Percentiles rank a stretch among this genome's conserved stretches.
phyloP scores from a whole-genome alignment of 352 stramenopile genomes.

The Plasmopara halstedii region DNA sequence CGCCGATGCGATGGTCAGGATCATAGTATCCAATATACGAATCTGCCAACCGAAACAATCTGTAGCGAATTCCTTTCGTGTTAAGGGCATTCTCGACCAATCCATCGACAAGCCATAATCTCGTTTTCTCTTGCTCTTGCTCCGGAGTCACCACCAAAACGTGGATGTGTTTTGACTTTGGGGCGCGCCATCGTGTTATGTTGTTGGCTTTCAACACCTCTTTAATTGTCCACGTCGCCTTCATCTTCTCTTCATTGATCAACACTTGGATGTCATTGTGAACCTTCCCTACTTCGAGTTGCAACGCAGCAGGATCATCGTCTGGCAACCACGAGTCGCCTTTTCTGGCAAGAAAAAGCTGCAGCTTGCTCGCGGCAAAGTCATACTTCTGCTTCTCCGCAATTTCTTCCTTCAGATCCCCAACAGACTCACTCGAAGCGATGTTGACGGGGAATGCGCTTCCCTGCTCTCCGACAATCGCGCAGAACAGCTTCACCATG shows the following conservation, averaged over 20 bases:
- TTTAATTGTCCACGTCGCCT: too few relatives aligned
- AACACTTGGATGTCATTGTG: too few relatives aligned
- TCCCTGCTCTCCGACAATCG: too few relatives aligned
- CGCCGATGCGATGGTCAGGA: slow-evolving; percentile 1
- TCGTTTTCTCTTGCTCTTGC: too few relatives aligned
- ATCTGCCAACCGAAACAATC: slow-evolving; percentile 1
- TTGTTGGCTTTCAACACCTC: too few relatives aligned
- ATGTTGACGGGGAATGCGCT: too few relatives aligned
- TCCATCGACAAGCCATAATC: slow-evolving; percentile 9
- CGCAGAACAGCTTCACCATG: too few relatives aligned
- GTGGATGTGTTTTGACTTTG: too few relatives aligned
- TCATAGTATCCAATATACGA: slow-evolving; percentile 14
- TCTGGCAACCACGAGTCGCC: not conserved
- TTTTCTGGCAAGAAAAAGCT: not conserved
- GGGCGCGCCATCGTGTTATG: too few relatives aligned
- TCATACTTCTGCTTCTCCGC: not conserved
- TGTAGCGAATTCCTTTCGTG: slow-evolving; percentile 11
- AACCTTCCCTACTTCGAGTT: too few relatives aligned
- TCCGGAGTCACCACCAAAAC: not conserved
- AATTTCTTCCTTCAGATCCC: not conserved
- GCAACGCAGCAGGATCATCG: not conserved
- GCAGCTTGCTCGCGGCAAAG: not conserved
- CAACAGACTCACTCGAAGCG: too few relatives aligned
- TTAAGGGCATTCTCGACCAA: slow-evolving; percentile 7
- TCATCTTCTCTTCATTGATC: not conserved